Evolutionary conservation across 2,329 filamentous ascomycete genomes (phyloP), one percentile per base, ranked within the genome.

Genomic region (Aschersonia sp.): DNA sequence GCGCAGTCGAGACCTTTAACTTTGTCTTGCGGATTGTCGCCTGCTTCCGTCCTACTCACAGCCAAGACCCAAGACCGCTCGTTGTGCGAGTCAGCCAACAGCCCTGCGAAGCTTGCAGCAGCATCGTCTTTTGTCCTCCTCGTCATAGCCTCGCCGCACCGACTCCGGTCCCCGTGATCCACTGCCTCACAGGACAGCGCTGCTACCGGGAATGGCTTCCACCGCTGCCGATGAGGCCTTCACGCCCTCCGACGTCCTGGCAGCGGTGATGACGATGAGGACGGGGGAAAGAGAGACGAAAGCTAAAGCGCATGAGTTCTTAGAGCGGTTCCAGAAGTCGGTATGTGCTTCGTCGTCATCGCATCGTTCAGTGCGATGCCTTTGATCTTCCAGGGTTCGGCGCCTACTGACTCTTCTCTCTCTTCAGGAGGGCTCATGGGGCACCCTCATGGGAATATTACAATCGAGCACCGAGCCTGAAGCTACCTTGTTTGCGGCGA

Each of bases 301-400:
- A 72, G 83, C 84, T 63, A 84, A 88, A 65, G 89, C 87, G 51
- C 89, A 96, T 62, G 81, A 90, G 63, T 98, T 83, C 63, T 75
- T 98, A 51, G 86, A 94, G 68, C 82, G 80, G 57, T 98, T 97
- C 68, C 92, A 98, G 76, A 98, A 98, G 79, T 97, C 92, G 65
- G 90, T 95, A 67, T 48, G 66, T 58, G 11, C 22, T 29, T 22
- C 22, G 7, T 6, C 11, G 14, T 29, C 35, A 7, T 31, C 39
- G 5, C 31, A 5, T 6, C 30, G 5, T 0, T 22, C 22, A 22
- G 22, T 22, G 22, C 22, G 22, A 22, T 22, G 22, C 22, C 22
- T 22, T 22, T 22, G 22, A 22, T 22, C 22, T 22, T 22, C 3
- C 22, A 22, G 2, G 22, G 22, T 22, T 22, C 2, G 22, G 22